Conservation (phyloP, 2,329 filamentous ascomycete genomes). For the Madurella fahalii region DNA sequence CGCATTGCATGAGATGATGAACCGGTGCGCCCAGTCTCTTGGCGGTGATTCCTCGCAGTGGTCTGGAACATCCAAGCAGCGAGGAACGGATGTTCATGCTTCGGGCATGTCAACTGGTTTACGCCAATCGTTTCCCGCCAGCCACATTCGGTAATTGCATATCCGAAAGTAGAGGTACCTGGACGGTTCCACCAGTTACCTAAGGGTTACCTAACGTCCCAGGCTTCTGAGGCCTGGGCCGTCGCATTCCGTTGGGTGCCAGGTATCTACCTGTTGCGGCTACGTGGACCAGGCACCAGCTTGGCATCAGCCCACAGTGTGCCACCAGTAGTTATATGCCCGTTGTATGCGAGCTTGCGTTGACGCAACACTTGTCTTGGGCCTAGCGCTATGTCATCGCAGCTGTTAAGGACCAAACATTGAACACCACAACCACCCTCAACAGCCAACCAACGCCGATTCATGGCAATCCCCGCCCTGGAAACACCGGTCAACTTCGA, state of each 20-base stretch:
- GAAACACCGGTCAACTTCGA: neutral
- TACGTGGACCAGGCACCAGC: neutral
- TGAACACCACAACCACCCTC: neutral
- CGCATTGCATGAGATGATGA: neutral
- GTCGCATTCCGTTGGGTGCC: neutral
- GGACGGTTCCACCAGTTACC: conserved; percentile 7
- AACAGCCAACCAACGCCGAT: neutral
- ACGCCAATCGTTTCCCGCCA: conserved; percentile 3
- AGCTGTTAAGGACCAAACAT: neutral
- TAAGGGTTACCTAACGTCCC: conserved; percentile 14
- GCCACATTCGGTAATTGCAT: neutral
- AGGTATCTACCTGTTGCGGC: conserved; percentile 11
- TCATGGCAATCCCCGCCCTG: conserved; percentile 4
- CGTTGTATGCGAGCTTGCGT: neutral
- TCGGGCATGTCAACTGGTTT: neutral
- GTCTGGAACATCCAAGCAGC: neutral
- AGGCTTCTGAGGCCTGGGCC: neutral
- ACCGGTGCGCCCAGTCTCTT: neutral
- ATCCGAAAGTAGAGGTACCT: neutral
- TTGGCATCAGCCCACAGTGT: neutral
- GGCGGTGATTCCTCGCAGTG: neutral
- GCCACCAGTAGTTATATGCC: neutral
- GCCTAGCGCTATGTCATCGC: conserved; percentile 1
- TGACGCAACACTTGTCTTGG: neutral
- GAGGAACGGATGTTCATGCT: neutral